Conservation (phyloP, 345 rosid genomes). For the Cardiospermum halicacabum region DNA sequence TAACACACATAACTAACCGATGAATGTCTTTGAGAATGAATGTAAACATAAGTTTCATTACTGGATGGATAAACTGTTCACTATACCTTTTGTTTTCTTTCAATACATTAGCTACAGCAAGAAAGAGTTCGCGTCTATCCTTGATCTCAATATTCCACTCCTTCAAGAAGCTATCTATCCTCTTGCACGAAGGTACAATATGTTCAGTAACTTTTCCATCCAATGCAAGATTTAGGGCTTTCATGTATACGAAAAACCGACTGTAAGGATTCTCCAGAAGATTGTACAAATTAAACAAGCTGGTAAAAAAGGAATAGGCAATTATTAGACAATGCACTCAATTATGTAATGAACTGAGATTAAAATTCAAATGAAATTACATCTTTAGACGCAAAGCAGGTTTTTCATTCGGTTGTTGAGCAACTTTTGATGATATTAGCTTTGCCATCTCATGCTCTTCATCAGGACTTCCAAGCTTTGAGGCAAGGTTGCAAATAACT, state of each 20-base stretch:
- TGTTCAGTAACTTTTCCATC: constrained; percentile 76
- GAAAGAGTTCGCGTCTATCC: constrained; percentile 84
- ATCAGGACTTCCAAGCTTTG: constrained; percentile 49
- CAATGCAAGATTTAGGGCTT: constrained; percentile 58
- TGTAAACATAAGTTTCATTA: background rate
- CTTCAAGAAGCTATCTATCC: constrained; percentile 81
- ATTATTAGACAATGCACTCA: constrained; percentile 13
- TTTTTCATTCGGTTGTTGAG: constrained; percentile 82
- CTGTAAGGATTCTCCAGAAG: constrained; percentile 60
- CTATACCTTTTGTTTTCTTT: constrained; percentile 76
- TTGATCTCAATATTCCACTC: constrained; percentile 82
- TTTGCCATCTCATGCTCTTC: constrained; percentile 78
- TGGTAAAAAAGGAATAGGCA: constrained; percentile 29
- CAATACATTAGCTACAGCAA: constrained; percentile 58
- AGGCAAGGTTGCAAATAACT: constrained; percentile 82
- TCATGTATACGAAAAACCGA: constrained; percentile 81
- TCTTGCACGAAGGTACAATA: constrained; percentile 65
- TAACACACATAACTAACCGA: background rate
- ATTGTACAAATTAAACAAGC: constrained; percentile 93
- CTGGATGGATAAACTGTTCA: background rate
- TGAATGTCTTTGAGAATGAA: background rate
- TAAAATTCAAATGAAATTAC: constrained; percentile 32
- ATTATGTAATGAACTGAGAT: constrained; percentile 7
- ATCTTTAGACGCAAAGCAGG: constrained; percentile 85
- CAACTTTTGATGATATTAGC: constrained; percentile 62